Percentiles rank a stretch among this genome's conserved stretches.
These are phyloP conservation scores for Colletotrichum euphorbiae DNA, from an alignment of 2,329 filamentous ascomycete species.

Conservation along the genomic window DNA sequence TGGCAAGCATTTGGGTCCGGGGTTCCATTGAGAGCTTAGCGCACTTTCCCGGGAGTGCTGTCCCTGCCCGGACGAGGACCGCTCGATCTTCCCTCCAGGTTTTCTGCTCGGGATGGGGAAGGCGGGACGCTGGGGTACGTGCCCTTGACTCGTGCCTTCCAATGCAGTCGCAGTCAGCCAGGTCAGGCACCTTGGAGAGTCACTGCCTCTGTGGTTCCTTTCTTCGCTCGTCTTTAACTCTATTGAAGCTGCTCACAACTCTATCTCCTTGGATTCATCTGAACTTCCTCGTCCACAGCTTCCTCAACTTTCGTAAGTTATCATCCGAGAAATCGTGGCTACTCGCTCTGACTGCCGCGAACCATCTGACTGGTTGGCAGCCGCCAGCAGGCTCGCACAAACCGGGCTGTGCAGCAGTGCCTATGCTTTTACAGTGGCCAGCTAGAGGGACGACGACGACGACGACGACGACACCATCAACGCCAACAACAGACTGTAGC, in stretches of 20 bases:
- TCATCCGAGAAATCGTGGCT: neutral
- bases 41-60: neutral
- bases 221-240: neutral
- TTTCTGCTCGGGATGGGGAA: conserved; percentile 8
- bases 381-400: conserved; percentile 3
- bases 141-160: neutral
- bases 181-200: too few species aligned
- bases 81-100: conserved; percentile 9
- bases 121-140: neutral
- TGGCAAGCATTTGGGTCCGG: neutral
- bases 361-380: conserved; percentile 7
- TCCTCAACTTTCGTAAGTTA: neutral
- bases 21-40: neutral
- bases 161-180: too few species aligned
- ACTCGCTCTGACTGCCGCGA: neutral
- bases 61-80: neutral
- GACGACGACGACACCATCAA: too few species aligned
- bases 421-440: conserved; percentile 19
- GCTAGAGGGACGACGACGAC: neutral
- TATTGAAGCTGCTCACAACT: too few species aligned
- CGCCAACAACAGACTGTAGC: neutral
- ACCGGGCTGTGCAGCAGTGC: conserved; percentile 5
- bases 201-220: too few species aligned
- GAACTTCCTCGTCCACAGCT: neutral
- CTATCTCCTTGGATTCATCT: neutral